These are phyloP conservation scores for Botrytis medusae DNA, from an alignment of 2,329 filamentous ascomycete genomes.

Conservation along the genomic window DNA sequence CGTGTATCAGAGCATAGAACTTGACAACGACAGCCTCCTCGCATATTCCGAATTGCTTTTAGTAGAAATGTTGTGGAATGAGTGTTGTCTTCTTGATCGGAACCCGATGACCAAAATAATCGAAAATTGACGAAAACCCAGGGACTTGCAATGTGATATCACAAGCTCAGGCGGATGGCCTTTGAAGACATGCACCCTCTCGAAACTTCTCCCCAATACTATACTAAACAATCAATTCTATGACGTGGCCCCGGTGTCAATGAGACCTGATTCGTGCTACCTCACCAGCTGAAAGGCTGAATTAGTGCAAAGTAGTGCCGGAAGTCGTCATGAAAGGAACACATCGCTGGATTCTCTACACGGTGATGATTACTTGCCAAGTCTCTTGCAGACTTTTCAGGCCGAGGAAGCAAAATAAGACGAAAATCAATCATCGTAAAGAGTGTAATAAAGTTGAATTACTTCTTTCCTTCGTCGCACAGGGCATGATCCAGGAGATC, in stretches of 20 bases:
- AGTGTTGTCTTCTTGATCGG: neutral
- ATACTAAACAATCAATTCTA: neutral
- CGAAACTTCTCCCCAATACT: neutral
- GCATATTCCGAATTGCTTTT: neutral
- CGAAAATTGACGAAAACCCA: neutral
- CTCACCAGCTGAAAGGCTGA: neutral
- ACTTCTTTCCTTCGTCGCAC: neutral
- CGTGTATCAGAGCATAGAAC: neutral
- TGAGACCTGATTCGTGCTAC: neutral
- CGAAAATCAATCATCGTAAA: neutral
- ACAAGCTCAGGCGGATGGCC: neutral
- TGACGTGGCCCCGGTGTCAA: neutral
- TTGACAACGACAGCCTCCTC: neutral
- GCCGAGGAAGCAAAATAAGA: neutral
- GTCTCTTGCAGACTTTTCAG: neutral
- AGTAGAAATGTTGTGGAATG: neutral
- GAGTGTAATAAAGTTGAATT: neutral
- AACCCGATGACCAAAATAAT: neutral
- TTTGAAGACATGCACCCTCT: neutral
- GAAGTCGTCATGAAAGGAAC: neutral
- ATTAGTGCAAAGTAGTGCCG: neutral
- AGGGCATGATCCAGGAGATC: neutral
- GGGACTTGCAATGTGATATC: neutral
- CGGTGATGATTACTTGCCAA: neutral
- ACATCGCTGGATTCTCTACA: neutral